Evolutionary conservation across 2,329 filamentous ascomycete species (phyloP).

Genomic region (Penicillium sp.): DNA sequence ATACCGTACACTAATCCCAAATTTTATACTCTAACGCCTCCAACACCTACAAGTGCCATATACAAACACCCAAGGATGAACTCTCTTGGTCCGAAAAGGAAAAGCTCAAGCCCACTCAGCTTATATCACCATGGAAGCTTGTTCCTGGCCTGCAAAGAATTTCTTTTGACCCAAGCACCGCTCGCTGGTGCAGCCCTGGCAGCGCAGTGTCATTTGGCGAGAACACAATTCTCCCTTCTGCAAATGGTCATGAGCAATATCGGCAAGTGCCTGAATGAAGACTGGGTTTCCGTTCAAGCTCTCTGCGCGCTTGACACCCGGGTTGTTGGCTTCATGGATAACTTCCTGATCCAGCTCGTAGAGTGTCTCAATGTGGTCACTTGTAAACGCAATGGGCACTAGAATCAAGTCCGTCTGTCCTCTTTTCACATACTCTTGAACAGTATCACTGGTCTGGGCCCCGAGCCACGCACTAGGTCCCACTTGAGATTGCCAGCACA

Average conservation of each 20-base stretch:
- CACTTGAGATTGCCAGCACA: conserved; percentile 98
- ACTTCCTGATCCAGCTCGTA: conserved; percentile 94
- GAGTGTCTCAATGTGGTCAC: conserved; percentile 97
- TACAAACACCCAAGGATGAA: background rate
- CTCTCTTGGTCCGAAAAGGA: background rate
- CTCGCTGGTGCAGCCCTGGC: conserved; percentile 89
- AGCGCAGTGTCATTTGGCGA: conserved; percentile 82
- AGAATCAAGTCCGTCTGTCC: conserved; percentile 88
- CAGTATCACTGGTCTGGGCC: conserved; percentile 84
- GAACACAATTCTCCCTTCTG: conserved; percentile 69
- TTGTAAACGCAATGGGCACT: conserved; percentile 95
- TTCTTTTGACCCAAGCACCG: conserved; percentile 72
- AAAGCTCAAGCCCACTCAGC: background rate
- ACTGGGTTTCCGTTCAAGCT: conserved; percentile 86
- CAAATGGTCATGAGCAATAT: conserved; percentile 80
- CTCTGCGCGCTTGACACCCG: conserved; percentile 84
- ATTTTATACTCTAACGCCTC: conserved; percentile 7
- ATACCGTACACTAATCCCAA: conserved; percentile 2
- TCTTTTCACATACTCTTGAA: conserved; percentile 83
- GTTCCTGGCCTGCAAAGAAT: conserved; percentile 55
- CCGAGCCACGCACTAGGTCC: conserved; percentile 94
- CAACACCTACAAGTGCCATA: background rate
- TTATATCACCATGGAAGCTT: conserved; percentile 30
- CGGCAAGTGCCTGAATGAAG: conserved; percentile 86
- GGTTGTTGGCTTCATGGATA: conserved; percentile 74